A percentile compares a stretch with the other conserved stretches of the same genome.
Conservation (phyloP, 2,329 filamentous ascomycete species). For the Exophiala phaeomuriformis region DNA sequence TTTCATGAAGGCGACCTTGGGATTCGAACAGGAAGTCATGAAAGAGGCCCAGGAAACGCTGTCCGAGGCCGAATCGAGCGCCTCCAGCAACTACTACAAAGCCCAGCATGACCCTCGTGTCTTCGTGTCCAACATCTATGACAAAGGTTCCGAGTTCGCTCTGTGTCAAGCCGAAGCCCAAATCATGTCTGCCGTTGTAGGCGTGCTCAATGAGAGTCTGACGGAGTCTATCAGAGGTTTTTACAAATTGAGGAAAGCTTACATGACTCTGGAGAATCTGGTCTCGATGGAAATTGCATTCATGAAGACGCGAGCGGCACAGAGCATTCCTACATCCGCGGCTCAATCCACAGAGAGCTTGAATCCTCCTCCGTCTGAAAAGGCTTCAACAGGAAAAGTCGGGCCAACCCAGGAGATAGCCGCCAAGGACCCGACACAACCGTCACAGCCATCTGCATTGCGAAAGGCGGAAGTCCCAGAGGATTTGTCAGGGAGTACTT, state of each 20-base stretch:
- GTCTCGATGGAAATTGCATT: constrained; percentile 64
- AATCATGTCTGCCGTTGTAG: constrained; percentile 81
- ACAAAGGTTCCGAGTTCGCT: constrained; percentile 77
- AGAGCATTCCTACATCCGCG: constrained; percentile 15
- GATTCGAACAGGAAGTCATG: constrained; percentile 90
- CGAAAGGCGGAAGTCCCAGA: constrained; percentile 13
- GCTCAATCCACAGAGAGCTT: constrained; percentile 22
- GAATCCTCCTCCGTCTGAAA: constrained; percentile 8
- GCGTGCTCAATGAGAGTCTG: constrained; percentile 83
- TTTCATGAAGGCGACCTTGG: constrained; percentile 79
- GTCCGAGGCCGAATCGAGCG: constrained; percentile 65
- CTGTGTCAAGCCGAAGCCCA: constrained; percentile 78
- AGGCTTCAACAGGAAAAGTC: constrained; percentile 4
- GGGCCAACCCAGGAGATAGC: constrained; percentile 29
- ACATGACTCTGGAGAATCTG: constrained; percentile 70
- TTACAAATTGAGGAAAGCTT: constrained; percentile 86
- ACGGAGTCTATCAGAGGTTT: constrained; percentile 88
- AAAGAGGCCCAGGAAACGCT: constrained; percentile 68
- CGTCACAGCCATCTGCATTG: constrained; percentile 20
- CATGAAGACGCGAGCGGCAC: constrained; percentile 29
- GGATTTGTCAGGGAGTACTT: constrained; percentile 21
- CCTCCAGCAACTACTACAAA: constrained; percentile 67
- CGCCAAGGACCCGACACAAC: constrained; percentile 24
- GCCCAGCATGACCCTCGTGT: constrained; percentile 58
- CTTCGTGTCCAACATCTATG: constrained; percentile 61